Evolutionary conservation across 495 filamentous ascomycete species (phyloP), one percentile per base, ranked within the genome.

Genomic region (Sordaria brevicollis): DNA sequence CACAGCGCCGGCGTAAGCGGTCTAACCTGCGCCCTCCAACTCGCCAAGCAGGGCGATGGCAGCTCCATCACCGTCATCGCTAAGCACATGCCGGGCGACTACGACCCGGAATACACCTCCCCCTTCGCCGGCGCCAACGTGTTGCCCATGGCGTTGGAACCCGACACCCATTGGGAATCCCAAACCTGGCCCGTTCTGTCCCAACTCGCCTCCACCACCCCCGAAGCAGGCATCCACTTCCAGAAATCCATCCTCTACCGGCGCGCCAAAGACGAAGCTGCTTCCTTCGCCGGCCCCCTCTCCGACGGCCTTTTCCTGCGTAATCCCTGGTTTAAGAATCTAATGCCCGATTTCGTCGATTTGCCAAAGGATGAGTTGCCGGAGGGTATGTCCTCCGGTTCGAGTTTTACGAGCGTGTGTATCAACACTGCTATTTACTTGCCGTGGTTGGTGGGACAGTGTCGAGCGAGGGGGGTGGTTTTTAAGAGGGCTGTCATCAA

Each of bases 81-180:
- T 29, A 97, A 97, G 78, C 94, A 98, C 75, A 97, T 99, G 96
- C 95, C 95, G 0, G 95, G 95, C 38, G 95, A 99, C 82, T 97
- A 97, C 81, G 94, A 97, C 75, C 90, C 95, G 67, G 93, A 98
- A 86, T 99, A 98, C 78, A 89, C 93, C 3, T 96, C 92, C 19
- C 95, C 95, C 0, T 97, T 92, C 91, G 95, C 95, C 29, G 95
- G 96, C 65, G 96, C 95, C 39, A 97, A 97, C 77, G 94, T 90
- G 71, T 74, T 95, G 71, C 95, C 95, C 29, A 83, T 83, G 81
- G 67, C 78, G 7, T 70, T 71, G 17, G 74, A 77, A 35, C 73
- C 74, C 66, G 71, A 80, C 65, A 83, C 76, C 75, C 80, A 80
- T 57, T 92, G 88, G 87, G 91, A 93, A 72, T 81, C 81, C 65